These are phyloP conservation scores for Teunomyces aglyptinius DNA, from an alignment of 805 yeast species.

Conservation along the genomic window DNA sequence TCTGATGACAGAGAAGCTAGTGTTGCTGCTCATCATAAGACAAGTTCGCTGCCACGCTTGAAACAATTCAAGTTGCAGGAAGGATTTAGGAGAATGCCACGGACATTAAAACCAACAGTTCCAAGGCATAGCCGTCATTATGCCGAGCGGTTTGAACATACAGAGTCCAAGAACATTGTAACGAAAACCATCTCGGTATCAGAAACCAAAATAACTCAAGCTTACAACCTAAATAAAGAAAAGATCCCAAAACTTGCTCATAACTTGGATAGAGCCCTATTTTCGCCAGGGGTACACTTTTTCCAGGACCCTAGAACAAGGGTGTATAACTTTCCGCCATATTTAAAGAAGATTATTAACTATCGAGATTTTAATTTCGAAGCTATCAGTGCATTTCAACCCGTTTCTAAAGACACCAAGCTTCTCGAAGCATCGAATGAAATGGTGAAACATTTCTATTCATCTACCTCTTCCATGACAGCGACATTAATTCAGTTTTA, in stretches of 20 bases:
- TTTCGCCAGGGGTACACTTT: slow-evolving; percentile 79
- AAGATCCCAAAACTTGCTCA: slow-evolving; percentile 61
- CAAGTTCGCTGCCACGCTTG: background rate
- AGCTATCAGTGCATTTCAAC: slow-evolving; percentile 53
- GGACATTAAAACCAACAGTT: background rate
- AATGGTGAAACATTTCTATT: slow-evolving; percentile 46
- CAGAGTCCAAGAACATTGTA: slow-evolving; percentile 1
- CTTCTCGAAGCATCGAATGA: slow-evolving; percentile 48
- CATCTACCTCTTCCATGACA: slow-evolving; percentile 91
- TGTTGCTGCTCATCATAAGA: background rate
- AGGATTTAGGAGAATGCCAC: background rate
- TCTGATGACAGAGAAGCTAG: background rate
- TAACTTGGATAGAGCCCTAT: slow-evolving; percentile 66
- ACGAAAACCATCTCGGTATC: slow-evolving; percentile 1
- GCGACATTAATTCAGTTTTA: slow-evolving; percentile 73
- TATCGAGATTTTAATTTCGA: slow-evolving; percentile 66
- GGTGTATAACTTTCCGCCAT: slow-evolving; percentile 65
- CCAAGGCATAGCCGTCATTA: slow-evolving; percentile 1
- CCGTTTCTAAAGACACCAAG: slow-evolving; percentile 63
- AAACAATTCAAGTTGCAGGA: background rate
- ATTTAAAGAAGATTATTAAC: slow-evolving; percentile 56
- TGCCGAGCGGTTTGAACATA: slow-evolving; percentile 1
- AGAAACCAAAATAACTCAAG: slow-evolving; percentile 11
- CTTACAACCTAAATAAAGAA: slow-evolving; percentile 17
- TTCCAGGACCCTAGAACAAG: slow-evolving; percentile 76